These are phyloP conservation scores for Hypoxylon crocopeplum DNA, from an alignment of 495 filamentous ascomycete species.

Conservation along the genomic window DNA sequence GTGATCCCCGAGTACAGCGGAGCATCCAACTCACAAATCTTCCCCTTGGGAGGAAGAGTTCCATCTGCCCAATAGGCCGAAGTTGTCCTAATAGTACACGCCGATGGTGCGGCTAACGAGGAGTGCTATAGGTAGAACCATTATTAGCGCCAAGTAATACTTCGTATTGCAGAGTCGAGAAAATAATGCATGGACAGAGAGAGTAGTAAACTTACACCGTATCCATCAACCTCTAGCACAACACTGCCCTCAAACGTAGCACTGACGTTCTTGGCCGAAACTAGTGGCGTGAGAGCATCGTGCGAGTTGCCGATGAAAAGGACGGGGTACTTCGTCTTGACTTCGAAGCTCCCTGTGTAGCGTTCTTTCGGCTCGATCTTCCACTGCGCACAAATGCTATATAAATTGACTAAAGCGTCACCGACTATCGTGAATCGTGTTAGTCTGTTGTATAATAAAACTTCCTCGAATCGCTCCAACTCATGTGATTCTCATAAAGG, in stretches of 20 bases:
- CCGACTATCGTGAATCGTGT: slow-evolving; percentile 25
- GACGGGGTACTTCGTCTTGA: slow-evolving; percentile 52
- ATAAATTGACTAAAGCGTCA: slow-evolving; percentile 23
- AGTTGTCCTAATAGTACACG: slow-evolving; percentile 53
- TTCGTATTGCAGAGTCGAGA: not conserved
- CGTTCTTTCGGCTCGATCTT: slow-evolving; percentile 50
- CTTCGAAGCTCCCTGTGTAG: slow-evolving; percentile 49
- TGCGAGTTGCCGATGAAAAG: slow-evolving; percentile 53
- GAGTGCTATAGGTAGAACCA: slow-evolving; percentile 48
- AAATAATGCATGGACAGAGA: no score
- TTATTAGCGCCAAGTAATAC: not conserved
- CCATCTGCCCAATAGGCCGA: slow-evolving; percentile 58
- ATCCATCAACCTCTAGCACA: slow-evolving; percentile 59
- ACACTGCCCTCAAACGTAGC: slow-evolving; percentile 58
- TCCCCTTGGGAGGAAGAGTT: slow-evolving; percentile 49
- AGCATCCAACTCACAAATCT: slow-evolving; percentile 45
- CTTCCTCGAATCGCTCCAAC: no score
- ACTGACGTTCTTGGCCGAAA: slow-evolving; percentile 58
- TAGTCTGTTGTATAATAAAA: not conserved
- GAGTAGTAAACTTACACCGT: slow-evolving; percentile 55
- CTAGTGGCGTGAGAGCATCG: slow-evolving; percentile 54
- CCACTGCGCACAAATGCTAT: slow-evolving; percentile 50
- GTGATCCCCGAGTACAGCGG: slow-evolving; percentile 21
- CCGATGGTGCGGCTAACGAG: slow-evolving; percentile 53
- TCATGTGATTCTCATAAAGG: no score